A percentile compares a stretch with the other conserved stretches of the same genome.
phyloP scores from a whole-genome alignment of 257 asterid genomes.

The Lithospermum erythrorhizon region DNA sequence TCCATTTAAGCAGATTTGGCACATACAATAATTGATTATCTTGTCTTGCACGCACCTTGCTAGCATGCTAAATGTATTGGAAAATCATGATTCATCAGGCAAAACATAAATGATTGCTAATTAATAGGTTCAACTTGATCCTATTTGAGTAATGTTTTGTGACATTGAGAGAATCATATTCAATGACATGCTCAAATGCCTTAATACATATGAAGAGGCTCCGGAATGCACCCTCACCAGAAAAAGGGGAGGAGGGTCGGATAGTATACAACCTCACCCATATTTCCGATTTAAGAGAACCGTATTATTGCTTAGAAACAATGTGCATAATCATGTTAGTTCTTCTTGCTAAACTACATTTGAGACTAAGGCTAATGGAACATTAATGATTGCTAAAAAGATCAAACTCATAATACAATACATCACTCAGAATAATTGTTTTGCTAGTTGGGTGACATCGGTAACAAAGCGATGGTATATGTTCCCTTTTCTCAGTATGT shows the following conservation, averaged over 20 bases:
- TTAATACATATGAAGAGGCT: too few relatives aligned
- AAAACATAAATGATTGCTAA: background rate
- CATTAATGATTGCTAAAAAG: background rate
- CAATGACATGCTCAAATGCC: too few relatives aligned
- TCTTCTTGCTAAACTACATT: too few relatives aligned
- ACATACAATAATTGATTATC: background rate
- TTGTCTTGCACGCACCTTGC: background rate
- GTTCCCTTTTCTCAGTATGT: background rate
- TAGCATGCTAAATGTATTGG: background rate
- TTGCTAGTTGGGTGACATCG: background rate
- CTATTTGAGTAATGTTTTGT: too few relatives aligned
- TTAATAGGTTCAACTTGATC: too few relatives aligned
- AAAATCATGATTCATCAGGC: background rate
- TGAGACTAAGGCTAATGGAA: background rate
- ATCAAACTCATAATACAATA: background rate
- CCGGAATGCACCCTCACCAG: too few relatives aligned
- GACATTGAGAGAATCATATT: too few relatives aligned
- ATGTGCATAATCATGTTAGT: background rate
- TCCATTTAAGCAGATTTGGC: slow-evolving; percentile 4
- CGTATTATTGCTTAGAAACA: too few relatives aligned
- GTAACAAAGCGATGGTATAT: background rate
- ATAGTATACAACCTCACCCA: too few relatives aligned
- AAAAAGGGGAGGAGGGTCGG: too few relatives aligned
- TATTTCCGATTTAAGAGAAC: too few relatives aligned
- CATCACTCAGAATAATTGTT: background rate